Evolutionary conservation across 345 rosid species (phyloP).

Genomic region (Mangifera indica): DNA sequence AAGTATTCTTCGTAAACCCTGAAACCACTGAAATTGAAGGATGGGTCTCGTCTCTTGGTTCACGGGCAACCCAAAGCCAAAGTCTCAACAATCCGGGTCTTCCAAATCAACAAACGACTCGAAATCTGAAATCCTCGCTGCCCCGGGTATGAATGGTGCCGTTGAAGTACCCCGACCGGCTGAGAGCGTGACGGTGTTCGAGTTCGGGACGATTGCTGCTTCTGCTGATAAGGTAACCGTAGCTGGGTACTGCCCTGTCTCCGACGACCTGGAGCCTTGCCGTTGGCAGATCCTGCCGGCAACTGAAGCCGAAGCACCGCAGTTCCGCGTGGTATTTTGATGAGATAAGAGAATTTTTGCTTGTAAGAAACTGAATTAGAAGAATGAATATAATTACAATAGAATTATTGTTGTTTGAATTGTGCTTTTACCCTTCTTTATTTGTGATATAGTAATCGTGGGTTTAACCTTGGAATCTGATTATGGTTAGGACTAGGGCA

Average conservation of each 20-base stretch:
- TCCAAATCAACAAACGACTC: conserved; percentile 23
- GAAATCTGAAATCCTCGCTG: conserved; percentile 25
- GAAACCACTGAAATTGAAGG: background rate
- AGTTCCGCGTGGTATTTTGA: conserved; percentile 89
- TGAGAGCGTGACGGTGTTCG: conserved; percentile 75
- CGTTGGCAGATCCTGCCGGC: conserved; percentile 88
- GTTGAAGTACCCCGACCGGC: conserved; percentile 71
- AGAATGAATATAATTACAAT: background rate
- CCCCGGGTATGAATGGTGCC: conserved; percentile 83
- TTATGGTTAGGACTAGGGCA: background rate
- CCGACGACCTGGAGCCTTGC: conserved; percentile 93
- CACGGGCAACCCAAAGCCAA: conserved; percentile 48
- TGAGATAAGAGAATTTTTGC: background rate
- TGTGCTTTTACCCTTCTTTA: no score
- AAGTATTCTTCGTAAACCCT: background rate
- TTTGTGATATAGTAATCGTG: no score
- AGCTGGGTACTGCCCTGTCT: conserved; percentile 88
- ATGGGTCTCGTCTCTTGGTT: conserved; percentile 96
- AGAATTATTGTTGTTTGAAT: no score
- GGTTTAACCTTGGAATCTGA: background rate
- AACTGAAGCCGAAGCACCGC: conserved; percentile 68
- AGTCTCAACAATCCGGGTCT: conserved; percentile 30
- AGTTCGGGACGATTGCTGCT: conserved; percentile 79
- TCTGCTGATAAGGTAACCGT: conserved; percentile 79
- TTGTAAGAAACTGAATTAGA: conserved; percentile 11